Conservation (phyloP, 805 yeast species). For the Candida jianshihensis region DNA sequence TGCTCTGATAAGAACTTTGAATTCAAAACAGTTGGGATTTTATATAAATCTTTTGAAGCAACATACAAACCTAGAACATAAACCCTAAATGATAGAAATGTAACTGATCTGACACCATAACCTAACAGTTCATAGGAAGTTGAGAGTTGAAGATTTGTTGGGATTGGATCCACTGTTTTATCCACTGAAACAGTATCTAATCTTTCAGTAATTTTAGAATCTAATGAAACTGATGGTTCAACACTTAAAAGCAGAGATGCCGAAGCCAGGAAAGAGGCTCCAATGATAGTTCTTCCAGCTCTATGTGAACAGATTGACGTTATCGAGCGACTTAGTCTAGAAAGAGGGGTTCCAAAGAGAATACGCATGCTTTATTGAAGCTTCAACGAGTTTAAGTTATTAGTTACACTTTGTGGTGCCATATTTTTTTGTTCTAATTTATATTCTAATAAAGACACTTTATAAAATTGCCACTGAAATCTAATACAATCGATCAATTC, state of each 20-base stretch:
- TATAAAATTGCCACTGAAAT: too few relatives aligned
- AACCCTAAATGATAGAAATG: constrained; percentile 76
- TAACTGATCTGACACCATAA: constrained; percentile 75
- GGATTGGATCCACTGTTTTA: constrained; percentile 37
- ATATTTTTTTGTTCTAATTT: too few relatives aligned
- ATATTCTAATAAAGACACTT: too few relatives aligned
- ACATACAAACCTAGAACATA: constrained; percentile 83
- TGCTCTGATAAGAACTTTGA: constrained; percentile 33
- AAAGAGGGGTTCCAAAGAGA: too few relatives aligned
- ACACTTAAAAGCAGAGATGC: too few relatives aligned
- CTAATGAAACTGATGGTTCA: constrained; percentile 7
- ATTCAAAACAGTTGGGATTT: constrained; percentile 35
- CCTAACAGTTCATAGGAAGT: constrained; percentile 57
- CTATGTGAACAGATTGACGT: too few relatives aligned
- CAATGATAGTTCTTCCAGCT: background rate
- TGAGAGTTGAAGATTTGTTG: constrained; percentile 21
- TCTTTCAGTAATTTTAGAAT: constrained; percentile 6
- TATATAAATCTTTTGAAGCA: constrained; percentile 47
- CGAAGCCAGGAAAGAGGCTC: constrained; percentile 1
- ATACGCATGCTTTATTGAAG: too few relatives aligned
- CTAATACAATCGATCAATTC: too few relatives aligned
- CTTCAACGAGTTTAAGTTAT: too few relatives aligned
- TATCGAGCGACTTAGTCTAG: too few relatives aligned
- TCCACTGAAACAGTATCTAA: constrained; percentile 37
- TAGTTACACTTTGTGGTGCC: too few relatives aligned